These are phyloP conservation scores for Penicillium digitatum DNA, from an alignment of 2,329 filamentous ascomycete genomes.

Conservation along the genomic window DNA sequence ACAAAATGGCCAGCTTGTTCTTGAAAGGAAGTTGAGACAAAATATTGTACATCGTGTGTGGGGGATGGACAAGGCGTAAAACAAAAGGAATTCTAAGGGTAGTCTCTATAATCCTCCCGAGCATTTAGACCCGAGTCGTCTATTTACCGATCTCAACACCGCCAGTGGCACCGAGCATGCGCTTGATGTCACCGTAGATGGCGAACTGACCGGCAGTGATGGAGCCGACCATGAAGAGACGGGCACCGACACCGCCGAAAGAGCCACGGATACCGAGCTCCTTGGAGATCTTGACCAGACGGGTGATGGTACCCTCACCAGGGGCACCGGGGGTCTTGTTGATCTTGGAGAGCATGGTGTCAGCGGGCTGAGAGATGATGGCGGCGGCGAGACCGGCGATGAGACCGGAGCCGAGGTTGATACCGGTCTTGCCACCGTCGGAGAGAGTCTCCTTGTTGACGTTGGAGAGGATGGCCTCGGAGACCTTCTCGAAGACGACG, in stretches of 20 bases:
- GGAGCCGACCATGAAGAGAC: slow-evolving; percentile 55
- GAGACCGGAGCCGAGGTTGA: slow-evolving; percentile 82
- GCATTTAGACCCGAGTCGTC: slow-evolving; percentile 19
- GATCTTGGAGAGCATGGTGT: slow-evolving; percentile 93
- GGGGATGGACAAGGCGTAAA: slow-evolving; percentile 25
- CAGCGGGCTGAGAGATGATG: slow-evolving; percentile 81
- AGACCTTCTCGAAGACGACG: slow-evolving; percentile 86
- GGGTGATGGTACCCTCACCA: slow-evolving; percentile 75
- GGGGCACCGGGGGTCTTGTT: slow-evolving; percentile 89
- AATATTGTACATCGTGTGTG: slow-evolving; percentile 27
- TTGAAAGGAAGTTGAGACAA: slow-evolving; percentile 23
- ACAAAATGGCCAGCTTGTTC: slow-evolving; percentile 22
- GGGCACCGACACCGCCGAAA: slow-evolving; percentile 74
- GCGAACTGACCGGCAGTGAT: slow-evolving; percentile 79
- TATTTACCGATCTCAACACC: slow-evolving; percentile 66
- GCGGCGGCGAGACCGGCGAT: slow-evolving; percentile 84
- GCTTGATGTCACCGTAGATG: slow-evolving; percentile 77
- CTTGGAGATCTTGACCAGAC: slow-evolving; percentile 82
- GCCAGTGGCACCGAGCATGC: slow-evolving; percentile 65
- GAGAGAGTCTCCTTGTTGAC: slow-evolving; percentile 70
- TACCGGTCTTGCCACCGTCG: slow-evolving; percentile 66
- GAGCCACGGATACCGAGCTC: slow-evolving; percentile 77
- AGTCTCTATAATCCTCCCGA: slow-evolving; percentile 26
- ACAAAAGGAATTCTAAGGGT: slow-evolving; percentile 23
- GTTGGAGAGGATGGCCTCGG: slow-evolving; percentile 65